Base-by-base conservation (phyloP, 2,329 filamentous ascomycete species). In the Claviceps purpurea region DNA sequence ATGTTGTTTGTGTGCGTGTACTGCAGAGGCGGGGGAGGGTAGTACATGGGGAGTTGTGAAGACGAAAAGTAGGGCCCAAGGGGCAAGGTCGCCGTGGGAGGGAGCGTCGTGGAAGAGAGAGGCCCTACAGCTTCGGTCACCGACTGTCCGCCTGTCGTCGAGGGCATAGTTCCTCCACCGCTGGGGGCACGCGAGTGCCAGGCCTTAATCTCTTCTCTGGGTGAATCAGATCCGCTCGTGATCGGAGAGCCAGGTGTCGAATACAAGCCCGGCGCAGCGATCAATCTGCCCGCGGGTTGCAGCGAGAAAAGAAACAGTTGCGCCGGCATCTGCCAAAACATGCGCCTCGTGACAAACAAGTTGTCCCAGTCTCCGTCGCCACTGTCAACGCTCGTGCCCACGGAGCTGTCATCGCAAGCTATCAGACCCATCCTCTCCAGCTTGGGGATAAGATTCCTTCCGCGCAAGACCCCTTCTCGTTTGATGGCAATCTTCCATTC, bases 401-500 rank as follows among this genome's bases (percentile, higher is more conserved):
- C 86, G 1, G 79, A 77, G 0, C 87, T 88, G 60, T 94, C 84
- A 51, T 87, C 77, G 24, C 78, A 85, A 0, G 84, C 75, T 49
- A 96, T 82, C 50, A 97, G 68, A 1, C 90, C 89, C 89, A 96
- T 96, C 52, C 89, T 80, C 71, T 96, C 91, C 45, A 96, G 78
- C 72, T 96, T 95, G 24, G 87, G 87, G 44, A 96, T 78, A 57
- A 95, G 71, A 57, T 93, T 89, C 54, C 81, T 82, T 41, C 87
- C 85, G 58, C 89, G 83, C 65, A 97, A 81, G 41, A 95, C 85
- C n/a, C 91, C 91, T 59, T 95, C 89, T 10, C 85, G 75, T 66
- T 83, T 87, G 65, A 97, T 84, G 60, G 83, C 82, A 60, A 97
- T 84, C 52, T 80, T 77, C 91, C 91, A 97, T 54, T 94, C 88